Evolutionary conservation across 306 rosid genomes (phyloP), one percentile per base, ranked within the genome.

Genomic region (Fragaria vesca): DNA sequence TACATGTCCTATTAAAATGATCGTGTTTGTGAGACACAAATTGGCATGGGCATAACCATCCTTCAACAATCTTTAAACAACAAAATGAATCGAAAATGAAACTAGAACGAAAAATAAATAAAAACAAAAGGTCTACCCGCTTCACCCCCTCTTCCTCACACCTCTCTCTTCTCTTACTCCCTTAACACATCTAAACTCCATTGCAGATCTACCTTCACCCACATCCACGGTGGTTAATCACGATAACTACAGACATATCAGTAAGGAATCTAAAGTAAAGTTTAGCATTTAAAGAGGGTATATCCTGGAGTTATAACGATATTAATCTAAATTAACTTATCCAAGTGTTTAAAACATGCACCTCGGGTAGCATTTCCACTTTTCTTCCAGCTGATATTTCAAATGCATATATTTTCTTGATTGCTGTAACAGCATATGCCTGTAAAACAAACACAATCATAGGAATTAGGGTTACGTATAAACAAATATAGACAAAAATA

Each of bases 361-460:
- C 98, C 98, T 94, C 93, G 57, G 93, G 90, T 81, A 91, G 89
- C 77, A 94, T 80, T 76, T 91, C 97, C 68, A 89, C 90, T 81
- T 85, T 89, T 87, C 93, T 91, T 70, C 91, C 84, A 72, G 96
- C 85, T 73, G 91, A 84, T 71, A 89, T 86, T 84, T 94, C 97
- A 84, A 91, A 92, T 12, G 97, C 94, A 83, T 90, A 94, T 67
- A 86, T 85, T 83, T 94, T 94, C 92, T 87, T 88, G 82, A 92
- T 54, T 12, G 98, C 98, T 76, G 98, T 88, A 76, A 94, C 83
- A 13, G 97, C 93, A 89, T 91, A 94, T 66, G 88, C 98, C 98
- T 94, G 51, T 76, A 89, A 76, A 55, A 66, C 72, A 72, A 47
- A 11, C 36, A 26, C 0, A 45, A 16, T 21, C 67, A 77, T 81